Base-by-base conservation (phyloP, 2,329 filamentous ascomycete genomes). In the Phialophora tarda region DNA sequence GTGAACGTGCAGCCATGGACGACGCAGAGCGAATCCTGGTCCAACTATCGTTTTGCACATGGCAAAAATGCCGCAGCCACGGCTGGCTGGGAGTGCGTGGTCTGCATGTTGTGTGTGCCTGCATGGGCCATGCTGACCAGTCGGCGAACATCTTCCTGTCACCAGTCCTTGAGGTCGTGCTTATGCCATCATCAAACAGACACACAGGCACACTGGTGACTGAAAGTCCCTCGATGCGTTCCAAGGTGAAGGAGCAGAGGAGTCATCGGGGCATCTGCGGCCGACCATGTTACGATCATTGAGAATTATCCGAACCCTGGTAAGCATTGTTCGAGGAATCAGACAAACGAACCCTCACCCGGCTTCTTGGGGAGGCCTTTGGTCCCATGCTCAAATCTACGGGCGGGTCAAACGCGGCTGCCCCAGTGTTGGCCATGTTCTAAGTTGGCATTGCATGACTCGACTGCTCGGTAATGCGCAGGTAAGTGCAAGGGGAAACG, bases 21-120 rank as follows among this genome's bases (percentile, higher is more conserved):
- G 21, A 51, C 10, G 48, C 48, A 61, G 32, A 51, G 17, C 5
- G 5, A 10, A 17, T 7, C 59, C 48, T 24, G 11, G 57, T 53
- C 59, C 59, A 61, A 61, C 59, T 53, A 41, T 50, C 21, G n/a
- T n/a, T 34, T 53, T 11, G 60, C 60, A 62, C 60, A 62, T 56
- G 50, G 60, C 60, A 48, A 62, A 62, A 62, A 62, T 62, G 60
- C 60, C 60, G 60, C 60, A 62, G 48, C 30, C 50, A 62, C 32
- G 38, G 23, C 24, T 34, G 12, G 26, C n/a, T n/a, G n/a, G 5
- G 34, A 32, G 56, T 61, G 44, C 28, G 21, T 21, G n/a, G n/a
- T 60, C 1, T 51, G 59, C 21, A 28, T 28, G 32, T 23, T 4
- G 30, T 23, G 30, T 23, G 59, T 56, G 60, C 60, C 23, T 62